Evolutionary conservation across 345 rosid genomes (phyloP).

Genomic region (Anastatica hierochuntica): DNA sequence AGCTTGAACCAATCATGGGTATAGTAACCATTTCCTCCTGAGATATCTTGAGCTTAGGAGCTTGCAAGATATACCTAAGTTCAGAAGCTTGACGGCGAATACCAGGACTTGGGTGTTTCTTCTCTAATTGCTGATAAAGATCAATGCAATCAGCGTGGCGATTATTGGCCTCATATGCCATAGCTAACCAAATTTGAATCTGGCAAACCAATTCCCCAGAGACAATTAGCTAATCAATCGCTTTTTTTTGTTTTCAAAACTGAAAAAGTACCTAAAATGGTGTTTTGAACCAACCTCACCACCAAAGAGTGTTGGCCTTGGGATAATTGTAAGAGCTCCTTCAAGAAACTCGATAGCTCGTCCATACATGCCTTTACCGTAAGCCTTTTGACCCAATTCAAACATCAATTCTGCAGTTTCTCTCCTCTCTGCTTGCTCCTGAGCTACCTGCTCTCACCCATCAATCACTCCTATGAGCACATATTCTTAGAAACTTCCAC

Average conservation of each 20-base stretch:
- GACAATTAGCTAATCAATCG: conserved; percentile 15
- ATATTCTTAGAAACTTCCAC: background rate
- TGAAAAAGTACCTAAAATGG: background rate
- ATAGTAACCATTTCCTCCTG: conserved; percentile 88
- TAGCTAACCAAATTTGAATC: conserved; percentile 98
- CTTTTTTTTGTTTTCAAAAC: background rate
- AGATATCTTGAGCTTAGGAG: conserved; percentile 86
- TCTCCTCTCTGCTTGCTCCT: conserved; percentile 89
- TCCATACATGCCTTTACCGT: conserved; percentile 87
- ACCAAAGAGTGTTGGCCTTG: conserved; percentile 71
- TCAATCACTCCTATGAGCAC: conserved; percentile 3
- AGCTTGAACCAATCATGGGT: conserved; percentile 62
- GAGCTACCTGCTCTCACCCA: conserved; percentile 59
- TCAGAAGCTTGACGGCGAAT: conserved; percentile 93
- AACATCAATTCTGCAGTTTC: conserved; percentile 86
- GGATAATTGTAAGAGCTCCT: conserved; percentile 86
- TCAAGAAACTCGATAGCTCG: conserved; percentile 85
- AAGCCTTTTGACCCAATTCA: conserved; percentile 89
- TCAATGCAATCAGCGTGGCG: conserved; percentile 82
- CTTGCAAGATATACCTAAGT: conserved; percentile 81
- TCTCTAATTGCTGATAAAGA: conserved; percentile 80
- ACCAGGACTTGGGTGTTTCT: conserved; percentile 61
- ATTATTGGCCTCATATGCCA: conserved; percentile 95
- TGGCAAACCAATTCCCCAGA: conserved; percentile 22
- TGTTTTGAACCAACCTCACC: conserved; percentile 74